Evolutionary conservation across 2,329 filamentous ascomycete genomes (phyloP).

Genomic region (Xylaria sp.): DNA sequence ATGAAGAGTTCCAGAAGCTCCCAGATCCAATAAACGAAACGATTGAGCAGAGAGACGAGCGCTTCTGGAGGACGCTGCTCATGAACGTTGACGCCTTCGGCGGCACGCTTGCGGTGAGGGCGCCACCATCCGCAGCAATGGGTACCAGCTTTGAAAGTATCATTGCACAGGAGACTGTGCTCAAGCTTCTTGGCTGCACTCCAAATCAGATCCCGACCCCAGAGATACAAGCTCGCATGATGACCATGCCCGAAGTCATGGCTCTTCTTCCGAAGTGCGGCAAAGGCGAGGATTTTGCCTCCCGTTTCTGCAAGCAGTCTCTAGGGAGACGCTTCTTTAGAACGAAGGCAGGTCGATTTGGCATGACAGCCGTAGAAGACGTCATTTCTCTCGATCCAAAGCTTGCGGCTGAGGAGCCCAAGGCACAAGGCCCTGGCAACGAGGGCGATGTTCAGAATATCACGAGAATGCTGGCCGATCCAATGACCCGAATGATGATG

Average conservation of each 20-base stretch:
- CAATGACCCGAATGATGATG: slow-evolving; percentile 34
- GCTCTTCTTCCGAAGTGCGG: background rate
- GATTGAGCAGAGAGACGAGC: background rate
- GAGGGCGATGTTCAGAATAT: slow-evolving; percentile 17
- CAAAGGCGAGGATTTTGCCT: background rate
- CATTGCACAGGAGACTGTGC: slow-evolving; percentile 4
- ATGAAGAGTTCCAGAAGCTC: background rate
- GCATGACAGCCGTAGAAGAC: slow-evolving; percentile 42
- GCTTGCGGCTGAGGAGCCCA: background rate
- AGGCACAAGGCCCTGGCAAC: background rate
- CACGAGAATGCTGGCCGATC: slow-evolving; percentile 34
- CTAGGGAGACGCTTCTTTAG: slow-evolving; percentile 41
- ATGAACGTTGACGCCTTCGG: background rate
- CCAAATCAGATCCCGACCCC: background rate
- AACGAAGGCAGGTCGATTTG: slow-evolving; percentile 41
- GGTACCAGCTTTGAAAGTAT: background rate
- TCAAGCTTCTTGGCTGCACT: slow-evolving; percentile 2
- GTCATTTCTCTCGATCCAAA: slow-evolving; percentile 7
- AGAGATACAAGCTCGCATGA: background rate
- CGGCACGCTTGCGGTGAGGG: background rate
- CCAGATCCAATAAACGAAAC: slow-evolving; percentile 1
- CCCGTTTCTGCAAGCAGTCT: background rate
- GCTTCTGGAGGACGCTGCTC: background rate
- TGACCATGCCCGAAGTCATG: slow-evolving; percentile 1
- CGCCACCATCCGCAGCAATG: background rate